Base-by-base conservation (phyloP, 176 grass and related monocot genomes). In the Hyparrhenia diplandra region DNA sequence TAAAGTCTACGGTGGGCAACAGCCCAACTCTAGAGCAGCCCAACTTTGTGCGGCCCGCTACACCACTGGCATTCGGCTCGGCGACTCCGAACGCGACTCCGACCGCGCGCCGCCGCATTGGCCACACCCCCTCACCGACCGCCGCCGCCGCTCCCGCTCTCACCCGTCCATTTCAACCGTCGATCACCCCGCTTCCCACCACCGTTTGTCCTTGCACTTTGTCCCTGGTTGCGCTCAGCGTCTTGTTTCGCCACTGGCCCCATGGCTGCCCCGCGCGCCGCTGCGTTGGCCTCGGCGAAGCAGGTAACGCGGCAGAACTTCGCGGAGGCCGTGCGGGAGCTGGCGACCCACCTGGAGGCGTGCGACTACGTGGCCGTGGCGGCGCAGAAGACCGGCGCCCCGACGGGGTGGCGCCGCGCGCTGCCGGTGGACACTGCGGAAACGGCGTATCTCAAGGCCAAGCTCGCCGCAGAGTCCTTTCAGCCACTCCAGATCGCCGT, bases 281-380 rank as follows among this genome's bases (percentile, higher is more conserved):
- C 74, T 12, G 42, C 87, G 4, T 23, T 78, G 42, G 45, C 45
- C 0, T 55, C 78, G 24, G 87, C 88, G 68, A 93, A 73, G 79
- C 95, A 95, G 85, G 86, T 98, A 10, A 95, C 90, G 69, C 89
- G 71, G 77, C 85, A 76, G n/a, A 93, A 92, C 86, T 98, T 98
- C 73, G 30, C 86, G 18, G 81, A 85, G 27, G 82, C 92, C 16
- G 75, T 98, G 49, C 78, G 39, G 11, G 86, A 91, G 37, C 83
- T 98, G 65, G 65, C 37, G 41, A 27, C 35, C 27, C 90, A 89
- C 61, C 11, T 98, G 58, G 77, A 82, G 36, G 30, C 28, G 14
- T 92, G 90, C 67, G 90, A 93, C 59, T 95, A 93, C 82, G 71
- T 98, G 75, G 85, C 95, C 49, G 40, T 94, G 32, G 59, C 73